A percentile compares a stretch with the other conserved stretches of the same genome.
phyloP scores from a whole-genome alignment of 768 basidiomycete genomes.

The Cytidiella melzeri region DNA sequence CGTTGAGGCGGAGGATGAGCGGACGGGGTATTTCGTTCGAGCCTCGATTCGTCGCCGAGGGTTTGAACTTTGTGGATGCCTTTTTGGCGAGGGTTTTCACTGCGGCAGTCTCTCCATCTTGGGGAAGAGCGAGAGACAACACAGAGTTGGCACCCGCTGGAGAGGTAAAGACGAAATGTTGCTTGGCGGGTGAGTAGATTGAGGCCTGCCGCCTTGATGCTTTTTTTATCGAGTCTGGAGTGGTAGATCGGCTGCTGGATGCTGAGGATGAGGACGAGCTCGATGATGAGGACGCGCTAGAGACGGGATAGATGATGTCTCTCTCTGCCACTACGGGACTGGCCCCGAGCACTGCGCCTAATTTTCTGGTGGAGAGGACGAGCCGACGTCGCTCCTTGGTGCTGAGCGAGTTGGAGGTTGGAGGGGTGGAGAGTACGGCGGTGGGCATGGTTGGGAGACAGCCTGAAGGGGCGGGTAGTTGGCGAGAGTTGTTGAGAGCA shows the following conservation, averaged over 20 bases:
- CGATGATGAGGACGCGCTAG: neutral
- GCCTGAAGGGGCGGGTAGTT: neutral
- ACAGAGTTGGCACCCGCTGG: constrained; percentile 1
- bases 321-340: constrained; percentile 9
- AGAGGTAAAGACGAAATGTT: constrained; percentile 2
- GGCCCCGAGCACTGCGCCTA: constrained; percentile 11
- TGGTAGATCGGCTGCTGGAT: constrained; percentile 6
- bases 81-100: neutral
- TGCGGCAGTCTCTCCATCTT: neutral
- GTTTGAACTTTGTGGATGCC: constrained; percentile 8
- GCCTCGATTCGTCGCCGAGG: neutral
- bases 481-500: neutral
- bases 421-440: neutral
- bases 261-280: neutral
- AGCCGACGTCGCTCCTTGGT: constrained; percentile 10
- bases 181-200: constrained; percentile 4
- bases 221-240: neutral
- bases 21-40: constrained; percentile 5
- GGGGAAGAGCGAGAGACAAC: constrained; percentile 3
- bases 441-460: neutral
- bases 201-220: constrained; percentile 8
- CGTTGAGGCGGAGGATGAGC: constrained; percentile 9
- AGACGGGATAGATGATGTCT: neutral
- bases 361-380: constrained; percentile 12
- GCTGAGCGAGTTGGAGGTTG: constrained; percentile 8